A percentile compares a stretch with the other conserved stretches of the same genome.
Conservation (phyloP, 140 eudicot genomes). For the Senecio squalidus region DNA sequence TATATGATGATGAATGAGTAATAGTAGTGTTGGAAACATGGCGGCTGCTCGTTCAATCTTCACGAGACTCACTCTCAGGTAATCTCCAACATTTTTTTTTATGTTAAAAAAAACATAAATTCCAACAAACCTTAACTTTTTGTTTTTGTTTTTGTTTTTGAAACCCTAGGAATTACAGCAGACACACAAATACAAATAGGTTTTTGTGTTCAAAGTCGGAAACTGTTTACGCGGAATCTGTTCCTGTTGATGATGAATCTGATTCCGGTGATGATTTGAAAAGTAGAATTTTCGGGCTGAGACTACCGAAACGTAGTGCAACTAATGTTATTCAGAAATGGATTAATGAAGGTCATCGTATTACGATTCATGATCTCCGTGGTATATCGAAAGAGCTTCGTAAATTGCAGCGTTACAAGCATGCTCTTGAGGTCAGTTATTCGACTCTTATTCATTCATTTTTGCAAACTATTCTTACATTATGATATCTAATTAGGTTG, state of each 20-base stretch:
- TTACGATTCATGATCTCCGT: constrained; percentile 60
- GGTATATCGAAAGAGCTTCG: constrained; percentile 68
- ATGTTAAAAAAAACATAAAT: neutral
- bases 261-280: constrained; percentile 54
- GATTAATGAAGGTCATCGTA: constrained; percentile 58
- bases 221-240: constrained; percentile 25
- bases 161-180: neutral
- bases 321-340: constrained; percentile 74
- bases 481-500: neutral
- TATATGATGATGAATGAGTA: too few relatives aligned
- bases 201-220: constrained; percentile 37
- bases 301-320: constrained; percentile 91
- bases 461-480: neutral
- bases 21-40: too few relatives aligned
- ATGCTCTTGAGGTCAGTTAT: constrained; percentile 83
- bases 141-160: neutral
- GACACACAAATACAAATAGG: constrained; percentile 16
- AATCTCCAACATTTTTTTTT: neutral
- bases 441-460: neutral
- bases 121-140: neutral
- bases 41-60: neutral
- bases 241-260: constrained; percentile 16
- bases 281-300: constrained; percentile 75
- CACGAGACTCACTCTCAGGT: neutral
- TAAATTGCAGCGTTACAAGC: constrained; percentile 66